Percentiles rank a stretch among this genome's conserved stretches.
Conservation (phyloP, 257 asterid genomes). For the Rubia yunnanensis region DNA sequence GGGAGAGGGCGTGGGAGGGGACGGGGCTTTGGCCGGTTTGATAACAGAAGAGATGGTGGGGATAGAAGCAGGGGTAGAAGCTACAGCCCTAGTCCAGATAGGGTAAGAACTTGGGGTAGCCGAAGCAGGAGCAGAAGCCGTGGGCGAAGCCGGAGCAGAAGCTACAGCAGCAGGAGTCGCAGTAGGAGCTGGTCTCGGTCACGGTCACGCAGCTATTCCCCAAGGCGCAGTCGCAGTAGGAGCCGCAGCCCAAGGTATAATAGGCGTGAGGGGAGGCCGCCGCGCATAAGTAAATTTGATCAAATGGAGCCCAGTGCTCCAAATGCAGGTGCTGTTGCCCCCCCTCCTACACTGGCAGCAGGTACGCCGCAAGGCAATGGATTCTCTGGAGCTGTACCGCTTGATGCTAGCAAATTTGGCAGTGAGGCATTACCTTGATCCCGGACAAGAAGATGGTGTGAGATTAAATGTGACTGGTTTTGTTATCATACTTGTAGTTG, state of each 20-base stretch:
- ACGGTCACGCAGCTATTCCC: conserved; percentile 40
- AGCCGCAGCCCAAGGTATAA: conserved; percentile 43
- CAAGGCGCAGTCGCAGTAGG: conserved; percentile 35
- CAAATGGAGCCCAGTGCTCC: conserved; percentile 43
- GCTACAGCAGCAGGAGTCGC: conserved; percentile 32
- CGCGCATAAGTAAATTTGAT: conserved; percentile 58
- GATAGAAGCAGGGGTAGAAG: conserved; percentile 68
- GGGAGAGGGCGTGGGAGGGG: conserved; percentile 72
- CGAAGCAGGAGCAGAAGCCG: conserved; percentile 33
- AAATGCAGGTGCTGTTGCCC: not conserved
- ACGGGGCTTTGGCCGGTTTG: conserved; percentile 67
- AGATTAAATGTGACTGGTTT: not conserved
- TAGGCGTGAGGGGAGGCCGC: conserved; percentile 52
- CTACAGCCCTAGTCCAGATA: conserved; percentile 60
- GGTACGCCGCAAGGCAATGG: conserved; percentile 20
- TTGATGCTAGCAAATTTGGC: conserved; percentile 24
- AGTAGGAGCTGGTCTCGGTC: conserved; percentile 50
- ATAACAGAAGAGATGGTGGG: conserved; percentile 49
- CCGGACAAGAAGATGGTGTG: not conserved
- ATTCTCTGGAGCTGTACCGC: conserved; percentile 23
- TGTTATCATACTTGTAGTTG: not conserved
- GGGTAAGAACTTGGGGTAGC: conserved; percentile 73
- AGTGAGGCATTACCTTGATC: conserved; percentile 16
- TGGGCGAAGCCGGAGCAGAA: conserved; percentile 39
- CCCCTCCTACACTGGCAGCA: not conserved